Percentiles rank a stretch among this genome's conserved stretches.
These are phyloP conservation scores for Cymbomonas tetramitiformis DNA, from an alignment of 139 green algal genomes.

Conservation along the genomic window DNA sequence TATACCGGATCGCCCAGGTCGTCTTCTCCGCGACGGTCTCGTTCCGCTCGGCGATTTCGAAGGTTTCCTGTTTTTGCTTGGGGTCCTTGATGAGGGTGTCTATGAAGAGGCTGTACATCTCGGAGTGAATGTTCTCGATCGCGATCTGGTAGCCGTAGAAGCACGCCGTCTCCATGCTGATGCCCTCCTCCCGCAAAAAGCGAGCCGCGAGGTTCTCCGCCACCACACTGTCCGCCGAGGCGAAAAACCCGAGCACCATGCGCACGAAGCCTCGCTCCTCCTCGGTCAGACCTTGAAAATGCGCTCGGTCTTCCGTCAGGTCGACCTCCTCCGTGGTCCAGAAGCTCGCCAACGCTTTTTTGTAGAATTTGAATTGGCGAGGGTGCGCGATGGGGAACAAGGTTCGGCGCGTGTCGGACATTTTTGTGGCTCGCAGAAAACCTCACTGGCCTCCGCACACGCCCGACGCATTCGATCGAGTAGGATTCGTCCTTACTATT, in stretches of 20 bases:
- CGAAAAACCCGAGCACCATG: slow-evolving; percentile 95
- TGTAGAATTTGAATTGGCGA: too few species aligned
- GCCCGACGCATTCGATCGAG: too few species aligned
- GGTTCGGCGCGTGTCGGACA: too few species aligned
- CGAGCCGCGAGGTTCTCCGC: too few species aligned
- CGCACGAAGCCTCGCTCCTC: slow-evolving; percentile 90
- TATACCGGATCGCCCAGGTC: slow-evolving; percentile 93
- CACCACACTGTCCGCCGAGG: slow-evolving; percentile 82
- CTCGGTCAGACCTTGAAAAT: slow-evolving; percentile 78
- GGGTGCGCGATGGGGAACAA: too few species aligned
- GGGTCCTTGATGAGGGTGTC: slow-evolving; percentile 92
- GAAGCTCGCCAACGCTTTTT: too few species aligned
- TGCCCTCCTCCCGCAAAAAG: too few species aligned
- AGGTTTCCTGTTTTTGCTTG: slow-evolving; percentile 48
- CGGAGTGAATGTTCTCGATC: slow-evolving; percentile 99
- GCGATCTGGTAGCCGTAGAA: slow-evolving; percentile 99
- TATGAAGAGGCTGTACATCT: slow-evolving; percentile 97
- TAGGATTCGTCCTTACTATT: too few species aligned
- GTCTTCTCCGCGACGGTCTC: slow-evolving; percentile 82
- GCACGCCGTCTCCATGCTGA: too few species aligned
- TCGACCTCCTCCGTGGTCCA: slow-evolving; percentile 90
- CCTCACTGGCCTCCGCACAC: too few species aligned
- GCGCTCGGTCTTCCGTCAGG: slow-evolving; percentile 65
- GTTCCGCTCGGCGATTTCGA: slow-evolving; percentile 87
- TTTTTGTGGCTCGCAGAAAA: too few species aligned